Base-by-base conservation (phyloP, 148 eudicot species). In the Diospyros lotus region DNA sequence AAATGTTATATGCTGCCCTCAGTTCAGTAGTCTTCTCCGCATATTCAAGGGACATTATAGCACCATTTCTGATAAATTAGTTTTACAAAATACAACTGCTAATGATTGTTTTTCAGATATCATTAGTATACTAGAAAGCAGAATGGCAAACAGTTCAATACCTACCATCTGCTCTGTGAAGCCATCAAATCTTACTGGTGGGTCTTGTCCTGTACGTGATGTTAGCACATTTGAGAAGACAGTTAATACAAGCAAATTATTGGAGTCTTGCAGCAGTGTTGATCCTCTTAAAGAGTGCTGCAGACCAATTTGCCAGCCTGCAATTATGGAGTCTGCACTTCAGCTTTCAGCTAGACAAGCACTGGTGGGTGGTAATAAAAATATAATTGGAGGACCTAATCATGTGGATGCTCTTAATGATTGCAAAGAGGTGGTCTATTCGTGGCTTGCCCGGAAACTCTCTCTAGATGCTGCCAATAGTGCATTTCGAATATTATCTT, bases 261-360 rank as follows among this genome's bases (percentile, higher is more conserved):
- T 95, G 79, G 96, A 93, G 56, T 87, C 94, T 71, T 95, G 99
- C 77, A 88, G 94, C 60, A 80, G 85, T 18, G 84, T 93, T 41
- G 99, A 95, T 81, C 93, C 91, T 76, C 87, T 90, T 38, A 95
- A 91, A 65, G 99, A 95, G 83, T 95, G 99, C 74, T 95, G 99
- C 78, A 85, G 91, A 72, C 89, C 94, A 66, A 87, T 84, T 80
- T 95, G 99, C 67, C 91, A 89, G 81, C 90, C 96, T 50, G 99
- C 90, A 2, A 78, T 95, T 58, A 86, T 83, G 78, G 93, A 93
- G 76, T 96, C 97, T 77, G 90, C 96, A 41, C 86, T 88, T 81
- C 82, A 81, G 73, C 81, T 93, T 41, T 85, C 90, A 3, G 82
- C 85, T 15, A 83, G 86, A 41, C 79, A 82, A 66, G 73, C 80